These are phyloP conservation scores for Microcera coccophila DNA, from an alignment of 2,329 filamentous ascomycete species.

Conservation along the genomic window DNA sequence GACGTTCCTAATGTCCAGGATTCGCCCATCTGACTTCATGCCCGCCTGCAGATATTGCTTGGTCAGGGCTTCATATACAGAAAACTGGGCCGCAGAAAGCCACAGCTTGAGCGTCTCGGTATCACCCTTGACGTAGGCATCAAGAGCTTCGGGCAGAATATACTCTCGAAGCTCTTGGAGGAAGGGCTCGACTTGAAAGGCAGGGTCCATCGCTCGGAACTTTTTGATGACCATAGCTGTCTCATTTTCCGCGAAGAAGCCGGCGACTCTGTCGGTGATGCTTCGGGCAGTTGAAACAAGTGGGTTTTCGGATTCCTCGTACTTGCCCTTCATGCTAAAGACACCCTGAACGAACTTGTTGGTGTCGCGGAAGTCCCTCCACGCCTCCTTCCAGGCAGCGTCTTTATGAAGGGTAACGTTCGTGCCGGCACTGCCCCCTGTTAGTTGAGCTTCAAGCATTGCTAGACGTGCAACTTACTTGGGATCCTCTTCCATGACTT, in stretches of 20 bases:
- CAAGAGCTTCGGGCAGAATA: conserved; percentile 92
- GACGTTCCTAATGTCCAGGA: conserved; percentile 91
- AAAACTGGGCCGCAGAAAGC: conserved; percentile 94
- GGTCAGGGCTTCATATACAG: conserved; percentile 92
- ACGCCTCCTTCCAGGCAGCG: conserved; percentile 96
- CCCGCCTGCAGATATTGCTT: conserved; percentile 94
- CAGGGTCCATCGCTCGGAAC: conserved; percentile 91
- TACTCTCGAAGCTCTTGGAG: conserved; percentile 94
- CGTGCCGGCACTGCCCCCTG: conserved; percentile 70
- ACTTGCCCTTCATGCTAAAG: conserved; percentile 79
- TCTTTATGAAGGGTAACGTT: conserved; percentile 96
- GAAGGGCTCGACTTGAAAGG: conserved; percentile 93
- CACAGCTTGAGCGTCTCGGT: conserved; percentile 85
- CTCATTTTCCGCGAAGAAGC: conserved; percentile 98
- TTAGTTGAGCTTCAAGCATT: conserved; percentile 24
- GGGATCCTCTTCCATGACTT: conserved; percentile 76
- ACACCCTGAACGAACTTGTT: conserved; percentile 85
- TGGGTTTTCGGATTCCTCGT: conserved; percentile 96
- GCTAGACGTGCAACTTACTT: conserved; percentile 58
- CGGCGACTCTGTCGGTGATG: conserved; percentile 87
- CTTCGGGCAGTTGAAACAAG: conserved; percentile 88
- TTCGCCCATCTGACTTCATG: conserved; percentile 89
- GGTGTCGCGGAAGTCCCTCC: conserved; percentile 88
- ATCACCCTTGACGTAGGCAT: conserved; percentile 97
- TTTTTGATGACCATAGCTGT: conserved; percentile 97